A percentile compares a stretch with the other conserved stretches of the same genome.
Conservation (phyloP, 345 rosid genomes). For the Leavenworthia alabamica region DNA sequence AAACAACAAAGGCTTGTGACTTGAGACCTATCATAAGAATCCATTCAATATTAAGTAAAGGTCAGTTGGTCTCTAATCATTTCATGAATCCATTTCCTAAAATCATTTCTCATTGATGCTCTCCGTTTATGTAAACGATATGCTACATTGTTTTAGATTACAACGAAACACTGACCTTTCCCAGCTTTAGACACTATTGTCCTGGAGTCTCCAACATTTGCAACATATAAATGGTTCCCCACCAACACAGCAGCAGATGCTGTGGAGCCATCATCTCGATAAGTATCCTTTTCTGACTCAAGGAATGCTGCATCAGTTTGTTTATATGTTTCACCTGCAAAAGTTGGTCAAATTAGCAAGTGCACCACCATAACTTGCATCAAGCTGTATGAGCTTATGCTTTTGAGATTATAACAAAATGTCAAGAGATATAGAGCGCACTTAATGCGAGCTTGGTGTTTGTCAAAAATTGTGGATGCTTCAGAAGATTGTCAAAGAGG, state of each 20-base stretch:
- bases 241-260: constrained; percentile 95
- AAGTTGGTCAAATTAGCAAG: constrained; percentile 13
- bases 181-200: constrained; percentile 89
- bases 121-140: not conserved
- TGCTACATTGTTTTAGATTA: constrained; percentile 7
- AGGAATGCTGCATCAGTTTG: constrained; percentile 84
- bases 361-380: not conserved
- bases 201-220: constrained; percentile 98
- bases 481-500: constrained; percentile 84
- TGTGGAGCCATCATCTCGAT: constrained; percentile 95
- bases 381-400: constrained; percentile 8
- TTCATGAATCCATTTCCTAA: not conserved
- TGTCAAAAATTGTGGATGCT: constrained; percentile 70
- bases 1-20: constrained; percentile 1
- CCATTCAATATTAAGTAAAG: not conserved
- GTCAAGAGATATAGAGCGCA: constrained; percentile 30
- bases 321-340: constrained; percentile 81
- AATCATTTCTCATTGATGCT: not conserved
- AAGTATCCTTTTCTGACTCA: constrained; percentile 70
- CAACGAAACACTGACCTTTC: constrained; percentile 44
- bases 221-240: constrained; percentile 88
- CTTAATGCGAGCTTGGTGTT: constrained; percentile 85
- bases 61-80: not conserved
- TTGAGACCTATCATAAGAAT: not conserved
- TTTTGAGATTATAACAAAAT: constrained; percentile 19